phyloP scores from a whole-genome alignment of 768 basidiomycete genomes.

The Sporobolomyces phaffii region DNA sequence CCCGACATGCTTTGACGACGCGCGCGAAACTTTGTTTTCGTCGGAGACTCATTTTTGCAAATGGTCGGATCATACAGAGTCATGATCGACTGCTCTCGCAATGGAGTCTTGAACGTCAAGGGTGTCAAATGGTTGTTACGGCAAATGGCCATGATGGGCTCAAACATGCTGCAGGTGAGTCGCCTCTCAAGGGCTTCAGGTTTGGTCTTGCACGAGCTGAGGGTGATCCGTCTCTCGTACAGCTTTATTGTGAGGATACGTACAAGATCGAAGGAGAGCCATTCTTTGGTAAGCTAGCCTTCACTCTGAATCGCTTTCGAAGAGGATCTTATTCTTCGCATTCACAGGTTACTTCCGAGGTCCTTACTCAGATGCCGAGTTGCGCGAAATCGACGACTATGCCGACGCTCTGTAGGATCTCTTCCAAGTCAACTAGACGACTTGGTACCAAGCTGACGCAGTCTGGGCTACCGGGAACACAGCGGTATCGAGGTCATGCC shows the following conservation, averaged over 20 bases:
- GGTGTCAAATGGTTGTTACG: conserved; percentile 33
- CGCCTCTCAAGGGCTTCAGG: not conserved
- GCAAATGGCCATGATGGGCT: conserved; percentile 32
- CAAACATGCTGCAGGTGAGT: conserved; percentile 38
- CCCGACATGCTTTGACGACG: no score
- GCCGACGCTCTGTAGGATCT: conserved; percentile 32
- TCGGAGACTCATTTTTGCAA: no score
- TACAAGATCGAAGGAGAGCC: conserved; percentile 39
- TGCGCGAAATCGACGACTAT: conserved; percentile 40
- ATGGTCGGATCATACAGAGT: conserved; percentile 32
- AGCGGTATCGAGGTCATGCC: conserved; percentile 41
- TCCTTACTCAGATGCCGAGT: conserved; percentile 28
- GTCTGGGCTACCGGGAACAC: not conserved
- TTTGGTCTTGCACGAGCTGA: no score
- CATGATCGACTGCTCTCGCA: conserved; percentile 41
- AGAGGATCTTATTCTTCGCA: not conserved
- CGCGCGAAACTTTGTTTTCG: no score
- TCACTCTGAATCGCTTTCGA: not conserved
- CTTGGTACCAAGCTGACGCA: not conserved
- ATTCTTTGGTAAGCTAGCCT: conserved; percentile 31
- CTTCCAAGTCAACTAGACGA: not conserved
- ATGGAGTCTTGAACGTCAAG: conserved; percentile 35
- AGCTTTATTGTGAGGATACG: conserved; percentile 40
- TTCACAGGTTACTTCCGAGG: conserved; percentile 39
- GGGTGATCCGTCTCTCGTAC: not conserved